Base-by-base conservation (phyloP, 2,329 filamentous ascomycete species). In the Lasiodiplodia sp. region DNA sequence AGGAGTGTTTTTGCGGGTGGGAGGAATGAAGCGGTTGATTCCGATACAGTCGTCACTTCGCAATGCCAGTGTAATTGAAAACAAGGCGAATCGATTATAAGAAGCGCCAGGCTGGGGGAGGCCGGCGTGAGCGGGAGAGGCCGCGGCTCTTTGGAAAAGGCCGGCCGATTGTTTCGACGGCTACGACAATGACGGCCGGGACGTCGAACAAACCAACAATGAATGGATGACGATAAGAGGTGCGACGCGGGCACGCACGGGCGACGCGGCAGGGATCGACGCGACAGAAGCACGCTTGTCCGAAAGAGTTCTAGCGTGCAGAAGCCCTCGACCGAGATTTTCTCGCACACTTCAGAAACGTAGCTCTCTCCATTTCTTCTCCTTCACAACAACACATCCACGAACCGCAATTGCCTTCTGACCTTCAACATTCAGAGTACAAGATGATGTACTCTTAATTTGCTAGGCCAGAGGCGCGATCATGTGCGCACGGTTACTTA, bases 291-390 rank as follows among this genome's bases (percentile, higher is more conserved):
- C n/a, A 18, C 23, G 57, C 40, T 62, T 31, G 10, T 16, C 40
- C 40, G 1, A 3, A 51, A 62, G 18, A 1, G 2, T 14, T 4
- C 5, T 64, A 31, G 60, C 44, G 60, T 21, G 31, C n/a, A 64
- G 11, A 64, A 28, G 25, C 28, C 58, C 40, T 52, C 40, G 60
- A 64, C 47, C 12, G 11, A 64, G 60, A 62, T 64, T 64, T 64
- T 64, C 63, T 66, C 51, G n/a, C 58, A 55, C 51, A 37, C 34
- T 56, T 49, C 49, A 21, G 40, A 23, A 56, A 40, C 38, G 38
- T 40, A 40, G 12, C 11, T n/a, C 21, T n/a, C 21, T 23, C 34
- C 34, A 2, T 47, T 56, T 14, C n/a, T 14, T 21, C 28, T 21
- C 18, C 12, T 49, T 31, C 49, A 56, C 60, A 52, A 40, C 56